Evolutionary conservation across 257 asterid genomes (phyloP), one percentile per base, ranked within the genome.

Genomic region (Schizonepeta tenuifolia): DNA sequence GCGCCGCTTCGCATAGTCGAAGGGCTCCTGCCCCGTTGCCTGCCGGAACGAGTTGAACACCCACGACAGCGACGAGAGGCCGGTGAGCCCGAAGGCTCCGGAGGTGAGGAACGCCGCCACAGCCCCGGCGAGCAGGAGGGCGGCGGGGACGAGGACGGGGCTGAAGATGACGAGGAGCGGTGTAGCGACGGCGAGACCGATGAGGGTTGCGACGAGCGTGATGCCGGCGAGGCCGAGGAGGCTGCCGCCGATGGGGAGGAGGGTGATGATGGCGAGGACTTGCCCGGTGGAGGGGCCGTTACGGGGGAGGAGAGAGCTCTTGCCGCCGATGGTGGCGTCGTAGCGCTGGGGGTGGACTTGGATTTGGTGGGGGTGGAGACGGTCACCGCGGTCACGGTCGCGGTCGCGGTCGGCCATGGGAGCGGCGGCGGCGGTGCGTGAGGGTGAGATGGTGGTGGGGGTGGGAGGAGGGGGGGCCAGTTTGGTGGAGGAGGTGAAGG

Each of bases 61-160:
- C 92, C 93, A 90, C 20, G 96, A 87, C 0, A 93, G 79, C 9
- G 98, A 87, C n/a, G 96, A 85, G 4, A 93, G 85, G 0, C 97
- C 97, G 6, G 95, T 87, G 4, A 90, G 74, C 14, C 97, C 97
- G 40, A 93, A 87, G 1, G 96, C 97, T 0, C 98, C 96, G 0
- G 97, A 93, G 1, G 97, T 78, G 10, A 93, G 24, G 35, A 90
- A 79, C 1, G 93, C 98, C 2, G 86, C 64, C 4, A 90, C 93
- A 1, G 96, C 82, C 8, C 91, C 86, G 15, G 55, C 89, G 2
- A 83, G 0, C 0, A 84, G 64, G 14, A 86, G 41, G 38, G 78
- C 78, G 20, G 97, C 96, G 1, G 98, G 98, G 17, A 93, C 84
- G 1, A 90, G 51, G 61, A 93, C 83, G 0, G 98, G 97, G 86